These are phyloP conservation scores for Lomentospora prolificans DNA, from an alignment of 2,329 filamentous ascomycete genomes.

Conservation along the genomic window DNA sequence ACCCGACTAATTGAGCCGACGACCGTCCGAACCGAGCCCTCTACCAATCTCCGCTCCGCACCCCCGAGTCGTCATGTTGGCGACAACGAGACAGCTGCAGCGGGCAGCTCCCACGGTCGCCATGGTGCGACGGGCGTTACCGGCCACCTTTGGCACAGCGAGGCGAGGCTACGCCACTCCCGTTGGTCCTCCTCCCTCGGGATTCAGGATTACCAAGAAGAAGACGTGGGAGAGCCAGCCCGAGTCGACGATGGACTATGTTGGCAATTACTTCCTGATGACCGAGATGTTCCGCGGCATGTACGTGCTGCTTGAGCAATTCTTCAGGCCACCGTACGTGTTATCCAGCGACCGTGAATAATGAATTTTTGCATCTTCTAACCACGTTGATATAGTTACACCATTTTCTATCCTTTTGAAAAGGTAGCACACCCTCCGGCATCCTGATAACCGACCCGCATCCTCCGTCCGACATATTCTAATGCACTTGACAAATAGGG, in stretches of 20 bases:
- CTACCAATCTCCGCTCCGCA: not conserved
- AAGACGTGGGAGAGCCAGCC: constrained; percentile 72
- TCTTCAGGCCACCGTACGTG: constrained; percentile 93
- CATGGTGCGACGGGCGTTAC: not conserved
- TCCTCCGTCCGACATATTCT: not conserved
- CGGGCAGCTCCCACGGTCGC: constrained; percentile 6
- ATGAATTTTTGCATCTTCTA: constrained; percentile 4
- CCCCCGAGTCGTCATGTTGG: constrained; percentile 13
- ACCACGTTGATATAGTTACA: constrained; percentile 56
- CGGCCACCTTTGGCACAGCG: constrained; percentile 16
- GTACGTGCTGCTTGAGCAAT: constrained; percentile 97
- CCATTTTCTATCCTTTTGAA: constrained; percentile 97
- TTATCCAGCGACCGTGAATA: not conserved
- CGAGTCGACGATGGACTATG: constrained; percentile 69
- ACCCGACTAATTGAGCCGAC: not conserved
- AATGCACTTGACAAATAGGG: constrained; percentile 38
- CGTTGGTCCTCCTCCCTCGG: constrained; percentile 65
- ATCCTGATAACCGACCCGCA: not conserved
- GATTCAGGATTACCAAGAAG: constrained; percentile 67
- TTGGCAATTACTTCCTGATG: constrained; percentile 90
- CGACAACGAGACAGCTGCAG: constrained; percentile 11
- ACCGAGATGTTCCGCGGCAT: constrained; percentile 95
- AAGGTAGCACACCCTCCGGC: constrained; percentile 48
- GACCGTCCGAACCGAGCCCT: not conserved
- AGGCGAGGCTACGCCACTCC: constrained; percentile 53